Base-by-base conservation (phyloP, 129 eudicot genomes). In the Flaveria robusta region DNA sequence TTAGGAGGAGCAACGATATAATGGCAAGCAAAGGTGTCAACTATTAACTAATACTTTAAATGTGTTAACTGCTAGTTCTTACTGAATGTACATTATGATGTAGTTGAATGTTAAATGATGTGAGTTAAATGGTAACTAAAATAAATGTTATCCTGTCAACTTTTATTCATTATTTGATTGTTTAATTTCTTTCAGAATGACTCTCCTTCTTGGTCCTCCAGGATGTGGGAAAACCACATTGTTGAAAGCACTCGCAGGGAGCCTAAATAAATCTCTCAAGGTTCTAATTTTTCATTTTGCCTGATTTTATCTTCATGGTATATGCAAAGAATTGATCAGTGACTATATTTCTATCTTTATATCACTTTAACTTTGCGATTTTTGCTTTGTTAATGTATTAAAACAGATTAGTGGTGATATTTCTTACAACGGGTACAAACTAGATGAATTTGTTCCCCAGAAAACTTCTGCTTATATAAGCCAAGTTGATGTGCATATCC, bases 171-270 rank as follows among this genome's bases (percentile, higher is more conserved):
- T 45, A 27, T 68, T 42, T 62, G 2, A 43, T 37, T 49, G 56
- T 74, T 59, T 46, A 34, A 37, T 62, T 34, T 9, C n/a, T 77
- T 71, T 55, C 82, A 82, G 96, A 74, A 79, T 90, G 81, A 90
- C 92, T 76, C 81, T 90, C 43, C 81, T 90, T 72, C 96, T 90
- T 58, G 96, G 96, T 73, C 96, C 96, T 59, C 96, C 96, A 27
- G 96, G 96, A 72, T 85, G 86, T 69, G 88, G 88, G 70, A 85
- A 85, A 74, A 85, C 88, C 54, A 51, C 85, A 54, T 75, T 85
- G 18, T 37, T 85, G 67, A 81, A 81, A 79, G 88, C 88, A 62
- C 83, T 85, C 68, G 77, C 88, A 16, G 88, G 88, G 74, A 85
- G 77, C 71, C 71, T 85, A 42, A 71, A 78, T 66, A 85, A 80